Percentiles rank a stretch among this genome's conserved stretches.
phyloP scores from a whole-genome alignment of 1,284 basidiomycete species.

The Boletus semigastroideus region DNA sequence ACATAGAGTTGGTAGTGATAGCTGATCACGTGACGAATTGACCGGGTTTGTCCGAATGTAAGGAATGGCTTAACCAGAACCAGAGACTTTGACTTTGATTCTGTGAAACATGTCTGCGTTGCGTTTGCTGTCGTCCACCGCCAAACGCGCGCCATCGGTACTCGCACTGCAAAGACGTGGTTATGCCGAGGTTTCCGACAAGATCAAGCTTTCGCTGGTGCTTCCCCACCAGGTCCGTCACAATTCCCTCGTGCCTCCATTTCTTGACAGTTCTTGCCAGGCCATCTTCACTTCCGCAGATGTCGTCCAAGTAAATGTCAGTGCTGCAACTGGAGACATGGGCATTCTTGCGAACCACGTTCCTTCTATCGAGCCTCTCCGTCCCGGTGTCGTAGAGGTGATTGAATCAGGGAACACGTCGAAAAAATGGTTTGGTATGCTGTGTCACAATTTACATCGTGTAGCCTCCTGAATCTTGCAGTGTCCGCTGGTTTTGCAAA shows the following conservation, averaged over 20 bases:
- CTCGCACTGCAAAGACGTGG: constrained; percentile 65
- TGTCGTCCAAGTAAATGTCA: constrained; percentile 91
- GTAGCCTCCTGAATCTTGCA: constrained; percentile 35
- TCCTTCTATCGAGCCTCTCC: constrained; percentile 88
- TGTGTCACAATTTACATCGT: neutral
- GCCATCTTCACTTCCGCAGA: constrained; percentile 84
- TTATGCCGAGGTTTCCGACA: constrained; percentile 86
- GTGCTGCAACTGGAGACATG: constrained; percentile 96
- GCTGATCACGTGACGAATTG: constrained; percentile 23
- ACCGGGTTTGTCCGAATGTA: constrained; percentile 31
- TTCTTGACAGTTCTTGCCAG: constrained; percentile 42
- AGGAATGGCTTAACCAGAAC: neutral
- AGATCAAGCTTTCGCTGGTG: constrained; percentile 86
- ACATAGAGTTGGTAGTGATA: no score
- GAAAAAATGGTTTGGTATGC: constrained; percentile 96
- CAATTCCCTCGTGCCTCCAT: constrained; percentile 2
- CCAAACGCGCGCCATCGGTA: constrained; percentile 56
- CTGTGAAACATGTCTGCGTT: constrained; percentile 63
- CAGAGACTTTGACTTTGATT: neutral
- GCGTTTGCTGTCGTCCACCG: constrained; percentile 64
- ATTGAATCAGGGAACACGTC: constrained; percentile 75
- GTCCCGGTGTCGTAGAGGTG: constrained; percentile 91
- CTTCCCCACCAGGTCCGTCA: constrained; percentile 88
- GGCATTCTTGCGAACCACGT: constrained; percentile 98
- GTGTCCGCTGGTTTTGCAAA: constrained; percentile 98